Conservation (phyloP, 139 green algal genomes). For the Asterochloris erici region DNA sequence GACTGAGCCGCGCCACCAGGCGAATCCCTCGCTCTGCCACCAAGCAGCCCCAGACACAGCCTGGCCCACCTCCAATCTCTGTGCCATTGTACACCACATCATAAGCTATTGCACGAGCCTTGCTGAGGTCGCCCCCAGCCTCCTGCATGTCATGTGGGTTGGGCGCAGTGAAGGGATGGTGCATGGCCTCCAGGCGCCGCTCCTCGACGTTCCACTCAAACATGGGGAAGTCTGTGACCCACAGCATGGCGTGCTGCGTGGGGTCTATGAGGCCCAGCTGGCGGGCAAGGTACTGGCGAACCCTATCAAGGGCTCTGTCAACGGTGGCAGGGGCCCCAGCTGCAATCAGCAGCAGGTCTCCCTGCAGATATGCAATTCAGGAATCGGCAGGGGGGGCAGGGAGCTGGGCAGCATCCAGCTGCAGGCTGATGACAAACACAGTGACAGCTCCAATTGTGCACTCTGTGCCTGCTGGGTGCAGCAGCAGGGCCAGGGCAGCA, state of each 20-base stretch:
- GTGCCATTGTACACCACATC: slow-evolving; percentile 98
- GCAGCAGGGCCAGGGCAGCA: too few relatives aligned
- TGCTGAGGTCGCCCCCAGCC: slow-evolving; percentile 32
- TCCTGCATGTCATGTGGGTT: slow-evolving; percentile 60
- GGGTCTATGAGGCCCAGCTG: slow-evolving; percentile 51
- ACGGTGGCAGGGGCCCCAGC: slow-evolving; percentile 65
- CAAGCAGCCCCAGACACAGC: too few relatives aligned
- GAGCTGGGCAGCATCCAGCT: too few relatives aligned
- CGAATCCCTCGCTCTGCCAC: too few relatives aligned
- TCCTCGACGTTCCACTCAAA: slow-evolving; percentile 94
- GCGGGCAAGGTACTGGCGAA: slow-evolving; percentile 79
- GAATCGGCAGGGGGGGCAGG: neutral
- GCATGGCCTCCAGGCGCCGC: slow-evolving; percentile 70
- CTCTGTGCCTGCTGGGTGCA: too few relatives aligned
- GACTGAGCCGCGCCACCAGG: too few relatives aligned
- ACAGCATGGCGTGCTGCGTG: slow-evolving; percentile 74
- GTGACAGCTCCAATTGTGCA: too few relatives aligned
- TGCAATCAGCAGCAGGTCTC: slow-evolving; percentile 87
- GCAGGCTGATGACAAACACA: too few relatives aligned
- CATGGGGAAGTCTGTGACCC: slow-evolving; percentile 97
- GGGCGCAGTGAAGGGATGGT: slow-evolving; percentile 98
- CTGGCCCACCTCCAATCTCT: slow-evolving; percentile 72
- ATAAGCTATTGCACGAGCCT: slow-evolving; percentile 78
- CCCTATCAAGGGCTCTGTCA: slow-evolving; percentile 74
- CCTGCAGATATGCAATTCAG: slow-evolving; percentile 25